Evolutionary conservation across 139 green algal species (phyloP).

Genomic region (Tetradesmus lagerheimii): DNA sequence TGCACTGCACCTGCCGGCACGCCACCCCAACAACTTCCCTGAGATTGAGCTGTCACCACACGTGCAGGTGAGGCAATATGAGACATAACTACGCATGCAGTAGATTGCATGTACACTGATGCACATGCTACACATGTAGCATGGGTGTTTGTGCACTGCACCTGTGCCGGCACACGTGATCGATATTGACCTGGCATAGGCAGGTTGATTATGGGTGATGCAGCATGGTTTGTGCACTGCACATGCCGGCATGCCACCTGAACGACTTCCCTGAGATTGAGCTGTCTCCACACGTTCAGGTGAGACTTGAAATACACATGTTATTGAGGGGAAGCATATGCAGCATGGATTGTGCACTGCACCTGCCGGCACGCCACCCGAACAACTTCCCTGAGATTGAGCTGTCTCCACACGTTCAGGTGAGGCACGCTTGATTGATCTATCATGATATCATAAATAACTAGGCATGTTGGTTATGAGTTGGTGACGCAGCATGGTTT

Average conservation of each 20-base stretch:
- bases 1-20: constrained; percentile 90
- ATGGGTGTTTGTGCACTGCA: too few species aligned
- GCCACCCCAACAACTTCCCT: constrained; percentile 86
- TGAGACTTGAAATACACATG: too few species aligned
- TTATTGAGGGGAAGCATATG: too few species aligned
- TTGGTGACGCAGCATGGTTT: constrained; percentile 72
- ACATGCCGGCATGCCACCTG: constrained; percentile 91
- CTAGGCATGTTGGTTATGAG: neutral
- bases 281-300: constrained; percentile 68
- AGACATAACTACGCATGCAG: too few species aligned
- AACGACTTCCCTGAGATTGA: constrained; percentile 93
- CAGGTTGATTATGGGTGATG: too few species aligned
- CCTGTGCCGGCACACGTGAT: too few species aligned
- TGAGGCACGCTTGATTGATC: constrained; percentile 31
- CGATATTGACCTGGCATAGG: too few species aligned
- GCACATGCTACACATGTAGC: too few species aligned
- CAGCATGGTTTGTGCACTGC: constrained; percentile 38
- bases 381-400: constrained; percentile 93
- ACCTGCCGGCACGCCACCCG: constrained; percentile 91
- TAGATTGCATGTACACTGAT: too few species aligned
- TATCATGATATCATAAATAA: too few species aligned
- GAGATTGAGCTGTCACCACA: constrained; percentile 93
- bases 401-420: constrained; percentile 88
- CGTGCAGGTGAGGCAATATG: constrained; percentile 70
- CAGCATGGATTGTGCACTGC: constrained; percentile 70